Percentiles rank a stretch among this genome's conserved stretches.
phyloP scores from a whole-genome alignment of 495 filamentous ascomycete genomes.

The Cetradonia linearis region DNA sequence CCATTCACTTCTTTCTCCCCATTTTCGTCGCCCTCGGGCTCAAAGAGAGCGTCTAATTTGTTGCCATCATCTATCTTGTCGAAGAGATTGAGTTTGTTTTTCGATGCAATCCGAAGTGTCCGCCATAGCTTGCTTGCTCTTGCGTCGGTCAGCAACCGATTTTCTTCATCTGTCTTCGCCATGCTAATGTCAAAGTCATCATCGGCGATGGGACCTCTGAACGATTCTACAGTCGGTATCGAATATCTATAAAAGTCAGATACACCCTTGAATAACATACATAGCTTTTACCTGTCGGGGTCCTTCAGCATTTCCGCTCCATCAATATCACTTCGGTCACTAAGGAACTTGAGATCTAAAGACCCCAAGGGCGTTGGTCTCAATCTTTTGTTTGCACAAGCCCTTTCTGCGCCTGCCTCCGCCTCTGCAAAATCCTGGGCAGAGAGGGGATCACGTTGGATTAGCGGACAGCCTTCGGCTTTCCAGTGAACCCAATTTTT shows the following conservation, averaged over 20 bases:
- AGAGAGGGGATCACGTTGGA: conserved; percentile 61
- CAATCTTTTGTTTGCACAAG: conserved; percentile 55
- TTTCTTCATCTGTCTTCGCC: conserved; percentile 59
- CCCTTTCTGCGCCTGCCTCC: conserved; percentile 50
- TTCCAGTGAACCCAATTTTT: conserved; percentile 99
- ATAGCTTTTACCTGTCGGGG: conserved; percentile 38
- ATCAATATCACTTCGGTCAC: conserved; percentile 44
- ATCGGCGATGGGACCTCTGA: conserved; percentile 51
- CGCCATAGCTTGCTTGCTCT: conserved; percentile 87
- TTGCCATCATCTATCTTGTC: conserved; percentile 79
- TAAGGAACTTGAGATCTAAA: conserved; percentile 65
- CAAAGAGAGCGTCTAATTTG: conserved; percentile 48
- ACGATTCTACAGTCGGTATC: conserved; percentile 46
- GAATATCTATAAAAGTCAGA: conserved; percentile 30
- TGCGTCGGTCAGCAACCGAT: conserved; percentile 49
- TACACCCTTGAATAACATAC: not conserved
- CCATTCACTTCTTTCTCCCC: conserved; percentile 29
- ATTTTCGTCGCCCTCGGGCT: conserved; percentile 29
- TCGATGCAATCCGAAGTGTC: conserved; percentile 66
- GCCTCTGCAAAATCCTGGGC: conserved; percentile 55
- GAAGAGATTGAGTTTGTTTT: conserved; percentile 60
- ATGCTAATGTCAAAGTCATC: conserved; percentile 78
- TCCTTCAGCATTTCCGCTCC: conserved; percentile 51
- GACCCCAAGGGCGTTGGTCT: conserved; percentile 58
- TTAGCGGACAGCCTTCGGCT: conserved; percentile 78